phyloP scores from a whole-genome alignment of 805 yeast species.

The Grigorovia jiainica region DNA sequence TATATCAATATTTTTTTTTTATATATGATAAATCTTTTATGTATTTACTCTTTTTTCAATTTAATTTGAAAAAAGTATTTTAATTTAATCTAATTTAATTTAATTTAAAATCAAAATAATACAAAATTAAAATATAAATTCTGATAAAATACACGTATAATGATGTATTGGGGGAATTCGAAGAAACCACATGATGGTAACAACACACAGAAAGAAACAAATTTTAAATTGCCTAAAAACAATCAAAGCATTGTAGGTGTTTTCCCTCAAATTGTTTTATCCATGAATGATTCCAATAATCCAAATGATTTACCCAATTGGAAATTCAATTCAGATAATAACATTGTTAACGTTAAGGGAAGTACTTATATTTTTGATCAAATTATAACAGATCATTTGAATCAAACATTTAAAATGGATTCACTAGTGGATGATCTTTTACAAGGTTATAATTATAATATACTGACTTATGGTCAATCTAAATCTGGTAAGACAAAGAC shows the following conservation, averaged over 20 bases:
- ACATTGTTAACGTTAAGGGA: neutral
- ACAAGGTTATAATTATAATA: constrained; percentile 69
- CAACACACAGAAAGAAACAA: neutral
- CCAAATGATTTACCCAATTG: neutral
- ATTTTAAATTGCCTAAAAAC: neutral
- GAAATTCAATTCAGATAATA: neutral
- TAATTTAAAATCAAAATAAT: neutral
- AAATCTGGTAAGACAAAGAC: constrained; percentile 72
- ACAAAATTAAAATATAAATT: neutral
- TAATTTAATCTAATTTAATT: neutral
- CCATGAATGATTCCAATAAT: neutral
- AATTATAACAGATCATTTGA: neutral
- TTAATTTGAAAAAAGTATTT: neutral
- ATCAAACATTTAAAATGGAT: neutral
- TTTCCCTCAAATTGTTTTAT: neutral
- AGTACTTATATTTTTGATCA: neutral
- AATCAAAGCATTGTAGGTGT: neutral
- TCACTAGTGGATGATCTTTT: constrained; percentile 8
- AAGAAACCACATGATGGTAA: neutral
- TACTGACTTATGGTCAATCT: constrained; percentile 72
- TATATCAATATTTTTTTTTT: no score
- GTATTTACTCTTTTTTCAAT: no score
- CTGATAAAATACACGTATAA: neutral
- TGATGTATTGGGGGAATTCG: constrained; percentile 2
- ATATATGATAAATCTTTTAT: neutral